Percentiles rank a stretch among this genome's conserved stretches.
These are phyloP conservation scores for Ceratocystis alfenasii DNA, from an alignment of 2,329 filamentous ascomycete species.

Conservation along the genomic window DNA sequence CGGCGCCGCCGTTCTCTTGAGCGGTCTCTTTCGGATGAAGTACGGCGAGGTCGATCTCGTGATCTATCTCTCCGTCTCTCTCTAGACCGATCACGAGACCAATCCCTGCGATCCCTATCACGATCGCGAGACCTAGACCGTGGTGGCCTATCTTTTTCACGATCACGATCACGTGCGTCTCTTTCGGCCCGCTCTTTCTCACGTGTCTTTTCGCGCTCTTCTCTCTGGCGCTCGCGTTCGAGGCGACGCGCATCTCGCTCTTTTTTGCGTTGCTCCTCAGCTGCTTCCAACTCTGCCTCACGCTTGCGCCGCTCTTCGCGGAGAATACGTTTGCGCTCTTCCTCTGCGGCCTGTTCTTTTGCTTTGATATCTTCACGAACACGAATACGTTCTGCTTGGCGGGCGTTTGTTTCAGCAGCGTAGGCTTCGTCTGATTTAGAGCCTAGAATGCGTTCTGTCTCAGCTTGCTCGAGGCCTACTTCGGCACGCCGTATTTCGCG, in stretches of 20 bases:
- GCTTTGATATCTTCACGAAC: conserved; percentile 48
- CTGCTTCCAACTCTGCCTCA: conserved; percentile 39
- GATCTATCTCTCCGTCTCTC: conserved; percentile 22
- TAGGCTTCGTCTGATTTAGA: conserved; percentile 65
- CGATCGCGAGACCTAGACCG: conserved; percentile 10
- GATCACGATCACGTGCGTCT: conserved; percentile 28
- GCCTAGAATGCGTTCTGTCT: conserved; percentile 51
- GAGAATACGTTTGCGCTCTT: conserved; percentile 48
- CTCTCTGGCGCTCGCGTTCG: conserved; percentile 42
- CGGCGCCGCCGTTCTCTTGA: conserved; percentile 28
- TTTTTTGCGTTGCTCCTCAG: conserved; percentile 39
- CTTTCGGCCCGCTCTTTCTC: conserved; percentile 31
- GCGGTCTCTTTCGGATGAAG: conserved; percentile 21
- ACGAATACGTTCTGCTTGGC: conserved; percentile 48
- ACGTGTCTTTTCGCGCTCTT: conserved; percentile 41
- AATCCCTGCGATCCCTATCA: conserved; percentile 10
- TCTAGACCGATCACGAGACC: conserved; percentile 21
- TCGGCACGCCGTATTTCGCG: conserved; percentile 55
- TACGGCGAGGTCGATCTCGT: conserved; percentile 17
- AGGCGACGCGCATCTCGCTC: conserved; percentile 40
- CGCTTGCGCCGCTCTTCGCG: conserved; percentile 43
- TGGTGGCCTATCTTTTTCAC: conserved; percentile 23
- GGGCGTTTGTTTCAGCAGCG: conserved; percentile 50
- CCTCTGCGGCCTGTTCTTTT: conserved; percentile 49
- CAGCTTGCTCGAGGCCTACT: conserved; percentile 57